Evolutionary conservation across 108 stramenopile genomes (phyloP).

Genomic region (Stephanodiscus minutulus): DNA sequence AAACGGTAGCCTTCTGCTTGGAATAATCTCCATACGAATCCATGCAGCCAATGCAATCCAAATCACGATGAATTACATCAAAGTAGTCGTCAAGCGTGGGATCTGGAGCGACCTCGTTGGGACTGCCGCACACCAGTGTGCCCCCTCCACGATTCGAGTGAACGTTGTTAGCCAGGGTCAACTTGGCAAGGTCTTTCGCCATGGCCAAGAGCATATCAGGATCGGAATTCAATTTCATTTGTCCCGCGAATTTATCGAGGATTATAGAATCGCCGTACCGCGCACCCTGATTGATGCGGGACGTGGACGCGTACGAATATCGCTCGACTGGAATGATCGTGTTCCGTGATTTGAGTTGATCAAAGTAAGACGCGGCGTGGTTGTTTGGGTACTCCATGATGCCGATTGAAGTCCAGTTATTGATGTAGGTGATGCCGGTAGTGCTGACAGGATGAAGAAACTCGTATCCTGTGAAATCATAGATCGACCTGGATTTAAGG

Average conservation of each 20-base stretch:
- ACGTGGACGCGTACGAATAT: constrained; percentile 10
- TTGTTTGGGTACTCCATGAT: constrained; percentile 32
- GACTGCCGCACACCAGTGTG: constrained; percentile 53
- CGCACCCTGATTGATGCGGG: constrained; percentile 24
- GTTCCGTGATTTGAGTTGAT: constrained; percentile 16
- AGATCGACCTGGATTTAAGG: constrained; percentile 18
- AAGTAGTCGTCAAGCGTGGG: constrained; percentile 47
- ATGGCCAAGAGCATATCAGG: constrained; percentile 18
- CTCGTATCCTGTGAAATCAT: constrained; percentile 41
- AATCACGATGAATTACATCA: constrained; percentile 32
- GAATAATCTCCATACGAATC: constrained; percentile 33
- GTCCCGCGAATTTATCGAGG: constrained; percentile 27
- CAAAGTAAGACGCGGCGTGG: constrained; percentile 42
- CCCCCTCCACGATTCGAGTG: constrained; percentile 29
- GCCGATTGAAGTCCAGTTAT: constrained; percentile 14
- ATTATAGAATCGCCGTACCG: constrained; percentile 41
- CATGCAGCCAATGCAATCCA: constrained; percentile 41
- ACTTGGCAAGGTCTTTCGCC: constrained; percentile 14
- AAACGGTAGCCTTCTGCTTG: constrained; percentile 42
- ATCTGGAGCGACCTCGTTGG: constrained; percentile 53
- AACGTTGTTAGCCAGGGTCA: constrained; percentile 22
- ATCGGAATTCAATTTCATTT: constrained; percentile 13
- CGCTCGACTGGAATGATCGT: constrained; percentile 8
- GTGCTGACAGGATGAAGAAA: constrained; percentile 13
- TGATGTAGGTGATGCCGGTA: constrained; percentile 31